Percentiles rank a stretch among this genome's conserved stretches.
These are phyloP conservation scores for Naematelia aurantialba DNA, from an alignment of 768 basidiomycete species.

Conservation along the genomic window DNA sequence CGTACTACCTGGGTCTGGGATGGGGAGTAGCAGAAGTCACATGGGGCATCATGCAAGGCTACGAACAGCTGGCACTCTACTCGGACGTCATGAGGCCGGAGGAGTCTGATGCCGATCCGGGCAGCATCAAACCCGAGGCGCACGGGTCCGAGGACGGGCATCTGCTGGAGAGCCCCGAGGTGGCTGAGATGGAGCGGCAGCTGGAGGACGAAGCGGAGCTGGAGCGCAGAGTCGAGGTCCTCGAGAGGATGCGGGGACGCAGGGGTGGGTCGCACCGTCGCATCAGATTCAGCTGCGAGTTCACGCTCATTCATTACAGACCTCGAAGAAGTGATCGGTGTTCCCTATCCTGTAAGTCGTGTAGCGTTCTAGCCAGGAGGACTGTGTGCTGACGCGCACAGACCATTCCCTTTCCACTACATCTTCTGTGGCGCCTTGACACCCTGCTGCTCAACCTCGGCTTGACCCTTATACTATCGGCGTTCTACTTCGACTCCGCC, in stretches of 20 bases:
- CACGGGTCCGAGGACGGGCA: conserved; percentile 8
- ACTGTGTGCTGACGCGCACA: conserved; percentile 8
- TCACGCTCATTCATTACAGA: conserved; percentile 19
- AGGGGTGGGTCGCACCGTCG: conserved; percentile 32
- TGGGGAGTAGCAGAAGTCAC: conserved; percentile 46
- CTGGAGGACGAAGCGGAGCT: conserved; percentile 41
- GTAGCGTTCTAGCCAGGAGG: not conserved
- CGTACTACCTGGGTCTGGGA: conserved; percentile 48
- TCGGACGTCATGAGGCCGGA: conserved; percentile 40
- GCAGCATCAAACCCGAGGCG: not conserved
- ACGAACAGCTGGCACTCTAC: conserved; percentile 44
- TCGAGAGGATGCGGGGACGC: conserved; percentile 43
- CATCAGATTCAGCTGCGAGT: not conserved
- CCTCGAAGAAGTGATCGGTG: conserved; percentile 44
- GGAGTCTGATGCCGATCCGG: conserved; percentile 2
- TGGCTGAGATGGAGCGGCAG: conserved; percentile 13
- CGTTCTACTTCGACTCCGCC: conserved; percentile 47
- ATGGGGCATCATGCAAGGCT: conserved; percentile 47
- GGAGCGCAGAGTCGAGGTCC: conserved; percentile 42
- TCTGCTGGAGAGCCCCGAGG: conserved; percentile 11
- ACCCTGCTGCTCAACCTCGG: conserved; percentile 48
- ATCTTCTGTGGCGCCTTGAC: conserved; percentile 48
- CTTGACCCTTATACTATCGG: conserved; percentile 44
- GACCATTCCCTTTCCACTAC: conserved; percentile 48
- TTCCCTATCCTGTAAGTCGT: conserved; percentile 44